Evolutionary conservation across 179 eudicot genomes (phyloP).

Genomic region (Gypsophila paniculata): DNA sequence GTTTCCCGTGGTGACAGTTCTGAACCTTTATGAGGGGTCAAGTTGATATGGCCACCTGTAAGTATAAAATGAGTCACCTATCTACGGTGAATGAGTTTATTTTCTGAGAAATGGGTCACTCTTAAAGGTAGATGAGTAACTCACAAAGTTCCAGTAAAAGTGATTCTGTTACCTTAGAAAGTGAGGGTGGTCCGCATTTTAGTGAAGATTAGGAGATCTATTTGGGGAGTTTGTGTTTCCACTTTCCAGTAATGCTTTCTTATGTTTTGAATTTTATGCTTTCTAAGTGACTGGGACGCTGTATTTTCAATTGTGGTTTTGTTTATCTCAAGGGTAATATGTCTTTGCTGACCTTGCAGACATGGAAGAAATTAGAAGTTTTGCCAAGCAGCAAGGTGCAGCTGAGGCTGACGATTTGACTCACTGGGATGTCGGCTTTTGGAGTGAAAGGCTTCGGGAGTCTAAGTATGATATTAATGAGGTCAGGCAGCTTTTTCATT

Average conservation of each 20-base stretch:
- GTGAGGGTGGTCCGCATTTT: too few relatives aligned
- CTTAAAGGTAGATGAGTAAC: too few relatives aligned
- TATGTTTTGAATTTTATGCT: background rate
- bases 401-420: constrained; percentile 70
- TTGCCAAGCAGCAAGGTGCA: constrained; percentile 75
- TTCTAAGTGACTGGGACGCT: background rate
- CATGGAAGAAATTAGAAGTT: constrained; percentile 74
- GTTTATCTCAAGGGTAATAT: background rate
- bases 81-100: too few relatives aligned
- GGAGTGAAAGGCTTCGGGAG: constrained; percentile 99
- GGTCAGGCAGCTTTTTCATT: constrained; percentile 45
- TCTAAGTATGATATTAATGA: constrained; percentile 88
- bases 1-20: too few relatives aligned
- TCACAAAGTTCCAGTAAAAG: too few relatives aligned
- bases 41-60: too few relatives aligned
- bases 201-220: too few relatives aligned
- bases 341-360: constrained; percentile 37
- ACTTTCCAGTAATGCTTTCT: background rate
- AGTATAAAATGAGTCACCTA: too few relatives aligned
- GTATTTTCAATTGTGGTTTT: constrained; percentile 4
- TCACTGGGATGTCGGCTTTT: constrained; percentile 81
- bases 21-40: too few relatives aligned
- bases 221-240: background rate
- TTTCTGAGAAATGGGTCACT: too few relatives aligned
- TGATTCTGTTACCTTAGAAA: too few relatives aligned